Percentiles rank a stretch among this genome's conserved stretches.
These are phyloP conservation scores for Neopestalotiopsis sp. DNA, from an alignment of 2,329 filamentous ascomycete species.

Conservation along the genomic window DNA sequence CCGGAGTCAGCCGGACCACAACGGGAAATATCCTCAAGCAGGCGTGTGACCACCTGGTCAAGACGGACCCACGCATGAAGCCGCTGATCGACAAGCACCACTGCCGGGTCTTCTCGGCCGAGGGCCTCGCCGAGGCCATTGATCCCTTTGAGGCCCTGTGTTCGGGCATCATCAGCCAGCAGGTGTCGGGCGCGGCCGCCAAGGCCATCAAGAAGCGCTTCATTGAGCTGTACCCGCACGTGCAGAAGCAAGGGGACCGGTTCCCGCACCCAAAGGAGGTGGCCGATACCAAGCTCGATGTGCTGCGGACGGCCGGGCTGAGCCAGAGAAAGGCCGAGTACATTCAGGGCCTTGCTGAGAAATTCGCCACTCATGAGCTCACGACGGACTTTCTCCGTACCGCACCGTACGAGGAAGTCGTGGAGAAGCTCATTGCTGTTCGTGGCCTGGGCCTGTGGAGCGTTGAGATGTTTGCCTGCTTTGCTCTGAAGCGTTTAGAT, in stretches of 20 bases:
- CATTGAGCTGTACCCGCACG: constrained; percentile 67
- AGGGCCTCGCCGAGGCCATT: constrained; percentile 81
- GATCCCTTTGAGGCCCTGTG: constrained; percentile 87
- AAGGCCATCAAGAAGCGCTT: constrained; percentile 89
- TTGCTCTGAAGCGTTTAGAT: constrained; percentile 92
- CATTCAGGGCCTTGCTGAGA: constrained; percentile 81
- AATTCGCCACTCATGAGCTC: constrained; percentile 78
- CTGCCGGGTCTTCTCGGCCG: constrained; percentile 80
- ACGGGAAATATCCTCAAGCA: constrained; percentile 76
- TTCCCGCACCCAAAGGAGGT: constrained; percentile 85
- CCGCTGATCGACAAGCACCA: constrained; percentile 75
- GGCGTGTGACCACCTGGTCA: constrained; percentile 76
- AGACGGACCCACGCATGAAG: constrained; percentile 74
- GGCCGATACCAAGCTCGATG: constrained; percentile 64
- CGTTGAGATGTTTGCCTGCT: constrained; percentile 98
- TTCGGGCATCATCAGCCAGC: constrained; percentile 92
- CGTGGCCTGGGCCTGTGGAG: constrained; percentile 89
- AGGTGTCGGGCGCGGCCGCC: constrained; percentile 92
- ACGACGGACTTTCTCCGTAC: constrained; percentile 76
- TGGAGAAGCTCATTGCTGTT: constrained; percentile 83
- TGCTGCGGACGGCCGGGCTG: constrained; percentile 82
- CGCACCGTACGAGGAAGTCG: constrained; percentile 84
- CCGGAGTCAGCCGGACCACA: constrained; percentile 53
- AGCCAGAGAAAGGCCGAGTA: constrained; percentile 97
- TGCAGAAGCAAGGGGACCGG: constrained; percentile 20